Conservation (phyloP, 305 asterid species). For the Nicotiana rustica region DNA sequence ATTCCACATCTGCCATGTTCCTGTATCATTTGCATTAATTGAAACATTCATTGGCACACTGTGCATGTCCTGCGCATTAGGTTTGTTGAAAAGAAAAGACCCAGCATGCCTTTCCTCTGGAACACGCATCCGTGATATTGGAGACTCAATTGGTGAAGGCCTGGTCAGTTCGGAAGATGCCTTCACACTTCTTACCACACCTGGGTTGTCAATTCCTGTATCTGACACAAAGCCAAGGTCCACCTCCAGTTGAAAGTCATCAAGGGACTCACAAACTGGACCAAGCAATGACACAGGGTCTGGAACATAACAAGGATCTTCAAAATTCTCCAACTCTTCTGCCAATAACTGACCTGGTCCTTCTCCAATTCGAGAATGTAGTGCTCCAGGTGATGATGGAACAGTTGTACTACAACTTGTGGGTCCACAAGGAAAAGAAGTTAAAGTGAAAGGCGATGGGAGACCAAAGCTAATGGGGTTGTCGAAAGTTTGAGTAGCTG, state of each 20-base stretch:
- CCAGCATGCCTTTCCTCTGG: conserved; percentile 65
- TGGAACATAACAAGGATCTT: conserved; percentile 96
- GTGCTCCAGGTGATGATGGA: conserved; percentile 60
- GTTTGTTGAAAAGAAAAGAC: conserved; percentile 55
- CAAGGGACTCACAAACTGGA: conserved; percentile 96
- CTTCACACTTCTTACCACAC: conserved; percentile 54
- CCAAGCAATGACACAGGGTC: conserved; percentile 93
- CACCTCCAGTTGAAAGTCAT: conserved; percentile 68
- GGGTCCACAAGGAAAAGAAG: conserved; percentile 66
- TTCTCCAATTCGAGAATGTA: conserved; percentile 64
- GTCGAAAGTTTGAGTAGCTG: conserved; percentile 63
- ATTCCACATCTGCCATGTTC: conserved; percentile 97
- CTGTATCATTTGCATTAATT: conserved; percentile 55
- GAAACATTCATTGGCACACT: conserved; percentile 45
- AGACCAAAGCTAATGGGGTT: conserved; percentile 71
- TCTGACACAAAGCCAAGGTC: conserved; percentile 75
- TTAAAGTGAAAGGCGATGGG: conserved; percentile 65
- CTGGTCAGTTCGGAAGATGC: conserved; percentile 64
- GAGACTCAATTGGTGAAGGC: conserved; percentile 93
- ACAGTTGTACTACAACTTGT: conserved; percentile 52
- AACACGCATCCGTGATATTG: conserved; percentile 74
- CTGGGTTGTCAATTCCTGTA: conserved; percentile 59
- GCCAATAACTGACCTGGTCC: conserved; percentile 65
- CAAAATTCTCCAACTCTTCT: conserved; percentile 86
- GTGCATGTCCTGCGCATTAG: conserved; percentile 54